phyloP scores from a whole-genome alignment of 352 stramenopile species.

The Phytophthora agathidicida region DNA sequence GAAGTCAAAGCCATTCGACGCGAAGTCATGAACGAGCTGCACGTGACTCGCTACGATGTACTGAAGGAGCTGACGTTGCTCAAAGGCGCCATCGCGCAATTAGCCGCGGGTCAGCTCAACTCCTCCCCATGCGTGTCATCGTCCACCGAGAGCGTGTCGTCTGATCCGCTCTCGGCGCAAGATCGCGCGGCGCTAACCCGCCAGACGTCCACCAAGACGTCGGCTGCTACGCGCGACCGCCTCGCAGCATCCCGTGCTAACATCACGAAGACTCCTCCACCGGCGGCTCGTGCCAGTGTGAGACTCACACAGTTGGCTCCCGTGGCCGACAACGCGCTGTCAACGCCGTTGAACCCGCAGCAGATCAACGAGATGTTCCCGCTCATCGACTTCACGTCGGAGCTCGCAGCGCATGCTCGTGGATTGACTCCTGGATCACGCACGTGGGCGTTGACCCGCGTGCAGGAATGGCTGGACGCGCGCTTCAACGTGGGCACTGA shows the following conservation, averaged over 20 bases:
- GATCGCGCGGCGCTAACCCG: constrained; percentile 54
- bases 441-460: constrained; percentile 68
- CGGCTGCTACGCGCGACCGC: constrained; percentile 50
- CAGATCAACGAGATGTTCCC: constrained; percentile 88
- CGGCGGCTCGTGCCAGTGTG: constrained; percentile 26
- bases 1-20: constrained; percentile 72
- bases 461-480: constrained; percentile 80
- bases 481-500: constrained; percentile 68
- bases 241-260: constrained; percentile 52
- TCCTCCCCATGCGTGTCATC: constrained; percentile 12
- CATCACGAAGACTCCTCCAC: constrained; percentile 15
- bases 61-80: constrained; percentile 86
- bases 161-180: constrained; percentile 43
- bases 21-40: constrained; percentile 88
- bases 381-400: constrained; percentile 65
- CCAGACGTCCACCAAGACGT: constrained; percentile 54
- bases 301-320: constrained; percentile 69
- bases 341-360: constrained; percentile 61
- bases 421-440: constrained; percentile 55
- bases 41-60: constrained; percentile 83
- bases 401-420: constrained; percentile 50
- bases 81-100: constrained; percentile 73
- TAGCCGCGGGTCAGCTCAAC: constrained; percentile 35
- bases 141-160: constrained; percentile 31
- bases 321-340: constrained; percentile 71